Conservation (phyloP, 148 eudicot species). For the Rhododendron kiyosumense region DNA sequence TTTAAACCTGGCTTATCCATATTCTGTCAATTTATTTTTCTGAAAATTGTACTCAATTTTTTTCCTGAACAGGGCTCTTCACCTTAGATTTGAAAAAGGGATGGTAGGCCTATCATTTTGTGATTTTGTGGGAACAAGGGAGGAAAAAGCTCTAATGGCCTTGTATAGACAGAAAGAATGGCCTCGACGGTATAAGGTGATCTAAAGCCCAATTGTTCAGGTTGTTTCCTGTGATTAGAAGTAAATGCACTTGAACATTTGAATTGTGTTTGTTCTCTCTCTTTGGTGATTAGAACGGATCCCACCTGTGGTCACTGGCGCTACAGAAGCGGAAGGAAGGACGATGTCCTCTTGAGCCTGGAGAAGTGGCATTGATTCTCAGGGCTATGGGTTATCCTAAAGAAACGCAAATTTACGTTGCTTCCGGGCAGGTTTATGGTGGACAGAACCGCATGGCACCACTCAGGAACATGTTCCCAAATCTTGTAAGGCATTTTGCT, state of each 20-base stretch:
- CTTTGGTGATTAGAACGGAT: conserved; percentile 71
- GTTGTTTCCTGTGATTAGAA: conserved; percentile 1
- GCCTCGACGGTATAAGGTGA: conserved; percentile 97
- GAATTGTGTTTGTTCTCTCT: not conserved
- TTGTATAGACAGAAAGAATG: conserved; percentile 91
- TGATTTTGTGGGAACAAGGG: conserved; percentile 94
- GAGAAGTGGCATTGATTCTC: conserved; percentile 94
- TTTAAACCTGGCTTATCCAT: not conserved
- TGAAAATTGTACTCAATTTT: not conserved
- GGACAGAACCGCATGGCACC: conserved; percentile 99
- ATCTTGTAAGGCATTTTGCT: conserved; percentile 54
- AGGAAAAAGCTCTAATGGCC: conserved; percentile 88
- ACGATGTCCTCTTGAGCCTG: conserved; percentile 99
- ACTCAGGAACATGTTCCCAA: conserved; percentile 97
- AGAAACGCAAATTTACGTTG: conserved; percentile 98
- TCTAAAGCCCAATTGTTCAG: conserved; percentile 11
- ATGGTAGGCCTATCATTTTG: conserved; percentile 99
- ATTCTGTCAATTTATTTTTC: not conserved
- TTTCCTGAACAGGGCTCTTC: conserved; percentile 80
- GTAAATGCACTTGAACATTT: not conserved
- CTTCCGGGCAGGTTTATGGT: conserved; percentile 98
- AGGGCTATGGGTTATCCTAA: conserved; percentile 97
- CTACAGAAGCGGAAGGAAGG: conserved; percentile 98
- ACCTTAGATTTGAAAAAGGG: conserved; percentile 97
- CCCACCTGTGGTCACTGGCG: conserved; percentile 92